Evolutionary conservation across 345 rosid genomes (phyloP).

Genomic region (Hibiscus syriacus): DNA sequence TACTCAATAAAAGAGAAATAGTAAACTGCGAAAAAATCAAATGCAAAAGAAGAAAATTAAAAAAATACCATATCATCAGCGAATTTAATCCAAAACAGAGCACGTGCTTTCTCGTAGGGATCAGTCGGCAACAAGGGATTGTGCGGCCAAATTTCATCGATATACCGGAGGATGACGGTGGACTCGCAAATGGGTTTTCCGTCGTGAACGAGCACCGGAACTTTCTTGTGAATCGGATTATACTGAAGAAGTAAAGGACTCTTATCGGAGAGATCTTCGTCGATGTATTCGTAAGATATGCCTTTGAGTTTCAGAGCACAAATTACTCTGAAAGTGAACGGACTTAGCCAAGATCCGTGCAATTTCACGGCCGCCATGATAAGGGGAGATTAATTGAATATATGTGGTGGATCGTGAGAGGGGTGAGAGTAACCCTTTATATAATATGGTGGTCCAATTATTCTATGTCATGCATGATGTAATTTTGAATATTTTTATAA

Average conservation of each 20-base stretch:
- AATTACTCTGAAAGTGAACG: conserved; percentile 18
- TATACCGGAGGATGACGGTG: conserved; percentile 22
- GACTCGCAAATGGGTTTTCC: conserved; percentile 28
- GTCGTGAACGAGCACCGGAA: conserved; percentile 36
- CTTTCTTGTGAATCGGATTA: conserved; percentile 23
- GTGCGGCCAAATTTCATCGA: conserved; percentile 29
- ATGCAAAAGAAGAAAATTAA: too few relatives aligned
- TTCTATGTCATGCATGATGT: too few relatives aligned
- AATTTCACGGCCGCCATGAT: conserved; percentile 23
- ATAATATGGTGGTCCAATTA: too few relatives aligned
- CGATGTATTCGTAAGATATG: conserved; percentile 18
- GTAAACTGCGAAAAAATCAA: too few relatives aligned
- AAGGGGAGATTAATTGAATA: neutral
- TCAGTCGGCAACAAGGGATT: conserved; percentile 21
- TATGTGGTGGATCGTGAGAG: too few relatives aligned
- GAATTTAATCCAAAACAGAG: conserved; percentile 27
- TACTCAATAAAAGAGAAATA: too few relatives aligned
- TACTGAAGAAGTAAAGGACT: conserved; percentile 18
- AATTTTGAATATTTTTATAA: too few relatives aligned
- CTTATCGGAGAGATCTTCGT: conserved; percentile 23
- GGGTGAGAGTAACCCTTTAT: too few relatives aligned
- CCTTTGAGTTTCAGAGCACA: conserved; percentile 31
- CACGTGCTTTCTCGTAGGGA: conserved; percentile 19
- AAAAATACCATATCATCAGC: conserved; percentile 23
- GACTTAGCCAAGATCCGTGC: conserved; percentile 24